Percentiles rank a stretch among this genome's conserved stretches.
phyloP scores from a whole-genome alignment of 129 eudicot genomes.

The Tagetes erecta region DNA sequence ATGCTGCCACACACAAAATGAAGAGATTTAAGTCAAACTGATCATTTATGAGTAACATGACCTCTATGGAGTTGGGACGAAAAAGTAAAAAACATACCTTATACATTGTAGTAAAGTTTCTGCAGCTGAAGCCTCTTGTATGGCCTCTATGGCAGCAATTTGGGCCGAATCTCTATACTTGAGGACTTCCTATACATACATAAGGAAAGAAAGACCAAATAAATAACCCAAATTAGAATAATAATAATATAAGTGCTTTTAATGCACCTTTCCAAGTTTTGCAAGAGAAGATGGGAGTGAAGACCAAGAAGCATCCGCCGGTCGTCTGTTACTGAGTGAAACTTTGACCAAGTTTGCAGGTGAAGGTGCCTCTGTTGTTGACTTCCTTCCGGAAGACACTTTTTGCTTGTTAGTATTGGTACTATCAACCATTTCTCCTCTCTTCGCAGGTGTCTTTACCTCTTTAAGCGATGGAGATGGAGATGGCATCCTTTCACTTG shows the following conservation, averaged over 20 bases:
- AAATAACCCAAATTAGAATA: no score
- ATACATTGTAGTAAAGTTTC: constrained; percentile 81
- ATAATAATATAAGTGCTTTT: not conserved
- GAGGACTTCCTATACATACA: constrained; percentile 59
- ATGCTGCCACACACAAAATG: constrained; percentile 49
- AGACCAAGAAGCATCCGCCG: constrained; percentile 77
- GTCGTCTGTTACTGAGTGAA: constrained; percentile 50
- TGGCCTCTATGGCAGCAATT: constrained; percentile 84
- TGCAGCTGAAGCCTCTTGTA: constrained; percentile 89
- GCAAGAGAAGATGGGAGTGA: constrained; percentile 82
- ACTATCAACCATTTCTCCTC: constrained; percentile 52
- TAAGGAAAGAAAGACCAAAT: no score
- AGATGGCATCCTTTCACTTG: constrained; percentile 48
- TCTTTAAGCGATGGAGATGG: constrained; percentile 45
- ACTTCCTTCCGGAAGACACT: constrained; percentile 55
- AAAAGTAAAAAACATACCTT: constrained; percentile 43
- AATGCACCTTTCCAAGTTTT: constrained; percentile 81
- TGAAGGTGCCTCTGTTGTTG: constrained; percentile 45
- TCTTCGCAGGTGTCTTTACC: constrained; percentile 50
- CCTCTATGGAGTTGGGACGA: no score
- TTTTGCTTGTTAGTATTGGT: constrained; percentile 38
- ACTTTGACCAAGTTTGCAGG: constrained; percentile 79
- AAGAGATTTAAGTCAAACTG: not conserved
- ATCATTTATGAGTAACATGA: not conserved
- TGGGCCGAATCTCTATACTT: constrained; percentile 88